Evolutionary conservation across 2,329 filamentous ascomycete genomes (phyloP).

Genomic region (Ceratocystis colombiana): DNA sequence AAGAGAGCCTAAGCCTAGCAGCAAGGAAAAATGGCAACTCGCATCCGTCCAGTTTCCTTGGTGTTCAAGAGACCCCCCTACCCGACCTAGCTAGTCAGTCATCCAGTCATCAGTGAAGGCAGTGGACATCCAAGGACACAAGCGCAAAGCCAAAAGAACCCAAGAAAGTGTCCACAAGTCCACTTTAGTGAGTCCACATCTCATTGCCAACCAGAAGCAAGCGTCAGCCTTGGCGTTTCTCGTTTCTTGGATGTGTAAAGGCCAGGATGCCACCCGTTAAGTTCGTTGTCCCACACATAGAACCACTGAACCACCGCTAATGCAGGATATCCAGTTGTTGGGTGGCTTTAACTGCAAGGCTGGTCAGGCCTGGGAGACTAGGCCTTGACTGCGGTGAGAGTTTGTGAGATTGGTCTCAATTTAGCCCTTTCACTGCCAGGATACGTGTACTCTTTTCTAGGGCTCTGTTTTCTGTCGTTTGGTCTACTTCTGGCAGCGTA

Average conservation of each 20-base stretch:
- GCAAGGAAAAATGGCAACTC: slow-evolving; percentile 16
- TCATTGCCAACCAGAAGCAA: slow-evolving; percentile 4
- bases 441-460: slow-evolving; percentile 14
- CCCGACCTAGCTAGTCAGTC: background rate
- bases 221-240: background rate
- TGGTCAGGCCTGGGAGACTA: background rate
- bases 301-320: slow-evolving; percentile 1
- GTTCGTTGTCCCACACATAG: background rate
- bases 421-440: slow-evolving; percentile 14
- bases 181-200: slow-evolving; percentile 16
- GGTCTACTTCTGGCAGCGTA: background rate
- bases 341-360: slow-evolving; percentile 14
- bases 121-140: slow-evolving; percentile 4
- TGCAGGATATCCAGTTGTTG: slow-evolving; percentile 12
- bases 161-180: slow-evolving; percentile 16
- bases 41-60: background rate
- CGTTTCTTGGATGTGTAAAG: background rate
- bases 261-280: background rate
- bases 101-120: slow-evolving; percentile 8
- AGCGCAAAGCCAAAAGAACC: slow-evolving; percentile 7
- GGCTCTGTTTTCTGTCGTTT: background rate
- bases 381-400: slow-evolving; percentile 16
- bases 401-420: slow-evolving; percentile 17
- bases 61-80: slow-evolving; percentile 6
- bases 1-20: slow-evolving; percentile 11